A percentile compares a stretch with the other conserved stretches of the same genome.
Conservation (phyloP, 129 eudicot genomes). For the Centrapalus pauciflorus region DNA sequence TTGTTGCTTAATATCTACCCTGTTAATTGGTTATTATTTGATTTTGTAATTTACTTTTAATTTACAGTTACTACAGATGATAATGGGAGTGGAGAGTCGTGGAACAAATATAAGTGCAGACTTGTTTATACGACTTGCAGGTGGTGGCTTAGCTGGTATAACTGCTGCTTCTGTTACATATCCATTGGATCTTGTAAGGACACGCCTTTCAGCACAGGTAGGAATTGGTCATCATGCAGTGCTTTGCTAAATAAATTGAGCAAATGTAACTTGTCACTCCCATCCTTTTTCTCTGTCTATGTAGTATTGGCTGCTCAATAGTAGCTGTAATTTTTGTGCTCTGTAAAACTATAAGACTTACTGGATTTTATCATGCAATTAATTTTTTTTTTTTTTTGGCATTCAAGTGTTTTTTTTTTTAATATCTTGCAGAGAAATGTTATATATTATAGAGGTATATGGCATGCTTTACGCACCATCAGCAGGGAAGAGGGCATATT, state of each 20-base stretch:
- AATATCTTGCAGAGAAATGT: constrained; percentile 67
- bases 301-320: too few relatives aligned
- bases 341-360: too few relatives aligned
- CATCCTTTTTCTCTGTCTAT: too few relatives aligned
- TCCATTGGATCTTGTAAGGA: constrained; percentile 91
- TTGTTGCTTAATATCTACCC: not conserved
- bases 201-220: constrained; percentile 94
- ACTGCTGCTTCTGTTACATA: constrained; percentile 92
- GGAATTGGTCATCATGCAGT: not conserved
- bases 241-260: not conserved
- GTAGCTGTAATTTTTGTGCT: too few relatives aligned
- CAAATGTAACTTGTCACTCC: not conserved
- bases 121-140: constrained; percentile 62
- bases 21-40: constrained; percentile 13
- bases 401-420: not conserved
- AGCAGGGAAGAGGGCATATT: constrained; percentile 72
- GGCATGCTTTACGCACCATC: constrained; percentile 80
- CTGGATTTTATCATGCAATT: too few relatives aligned
- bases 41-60: constrained; percentile 4
- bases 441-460: constrained; percentile 74
- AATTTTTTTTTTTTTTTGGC: not conserved
- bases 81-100: constrained; percentile 51
- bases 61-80: constrained; percentile 53
- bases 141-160: constrained; percentile 94
- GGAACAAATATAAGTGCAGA: constrained; percentile 61